Percentiles rank a stretch among this genome's conserved stretches.
These are phyloP conservation scores for Haplosporangium sp. DNA, from an alignment of 371 early-diverging fungal genomes.

Conservation along the genomic window DNA sequence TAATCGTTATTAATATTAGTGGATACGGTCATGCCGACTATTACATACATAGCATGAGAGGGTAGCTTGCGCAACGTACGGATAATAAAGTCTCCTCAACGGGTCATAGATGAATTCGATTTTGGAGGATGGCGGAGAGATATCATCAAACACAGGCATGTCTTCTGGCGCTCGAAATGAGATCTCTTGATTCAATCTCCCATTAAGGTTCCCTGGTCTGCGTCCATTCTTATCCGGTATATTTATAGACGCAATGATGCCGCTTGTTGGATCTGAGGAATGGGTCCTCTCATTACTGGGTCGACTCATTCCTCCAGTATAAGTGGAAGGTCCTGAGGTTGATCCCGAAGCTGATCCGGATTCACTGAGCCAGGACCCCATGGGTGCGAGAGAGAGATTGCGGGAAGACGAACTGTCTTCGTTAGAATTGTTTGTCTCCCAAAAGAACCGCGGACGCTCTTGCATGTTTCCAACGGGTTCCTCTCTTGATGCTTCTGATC, in stretches of 20 bases:
- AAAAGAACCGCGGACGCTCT: slow-evolving; percentile 14
- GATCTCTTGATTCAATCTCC: slow-evolving; percentile 5
- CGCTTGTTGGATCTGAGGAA: slow-evolving; percentile 34
- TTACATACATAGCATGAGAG: background rate
- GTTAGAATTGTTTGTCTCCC: slow-evolving; percentile 16
- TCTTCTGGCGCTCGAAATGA: slow-evolving; percentile 30
- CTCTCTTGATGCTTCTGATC: background rate
- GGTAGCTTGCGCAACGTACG: slow-evolving; percentile 11
- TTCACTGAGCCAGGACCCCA: slow-evolving; percentile 2
- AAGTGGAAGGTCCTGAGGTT: background rate
- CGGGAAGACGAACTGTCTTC: slow-evolving; percentile 12
- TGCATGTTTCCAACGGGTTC: slow-evolving; percentile 1
- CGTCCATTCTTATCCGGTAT: slow-evolving; percentile 22
- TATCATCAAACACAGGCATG: background rate
- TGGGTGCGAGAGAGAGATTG: background rate
- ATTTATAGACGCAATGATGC: slow-evolving; percentile 19
- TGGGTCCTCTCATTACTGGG: slow-evolving; percentile 23
- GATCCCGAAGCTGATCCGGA: background rate
- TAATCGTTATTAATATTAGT: too few species aligned
- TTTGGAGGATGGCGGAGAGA: background rate
- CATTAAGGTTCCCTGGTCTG: slow-evolving; percentile 12
- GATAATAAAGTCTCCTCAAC: slow-evolving; percentile 12
- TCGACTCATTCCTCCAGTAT: background rate
- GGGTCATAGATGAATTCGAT: slow-evolving; percentile 14
- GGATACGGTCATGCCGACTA: too few species aligned